phyloP scores from a whole-genome alignment of 257 asterid genomes.

The Jacaranda copaia region DNA sequence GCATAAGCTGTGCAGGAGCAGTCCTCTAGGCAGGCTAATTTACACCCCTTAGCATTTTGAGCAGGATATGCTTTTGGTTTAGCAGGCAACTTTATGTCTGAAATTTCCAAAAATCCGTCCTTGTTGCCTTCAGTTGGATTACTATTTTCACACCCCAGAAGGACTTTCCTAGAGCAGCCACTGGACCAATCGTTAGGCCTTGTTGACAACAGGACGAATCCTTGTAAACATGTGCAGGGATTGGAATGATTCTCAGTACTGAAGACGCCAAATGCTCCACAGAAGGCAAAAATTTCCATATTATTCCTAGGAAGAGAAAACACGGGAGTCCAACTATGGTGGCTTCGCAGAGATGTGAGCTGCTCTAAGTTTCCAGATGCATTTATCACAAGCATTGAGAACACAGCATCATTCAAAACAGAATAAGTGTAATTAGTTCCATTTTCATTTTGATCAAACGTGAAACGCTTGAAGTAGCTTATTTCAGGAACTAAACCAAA shows the following conservation, averaged over 20 bases:
- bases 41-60: slow-evolving; percentile 30
- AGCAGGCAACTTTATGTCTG: slow-evolving; percentile 34
- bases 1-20: slow-evolving; percentile 52
- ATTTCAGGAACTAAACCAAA: slow-evolving; percentile 42
- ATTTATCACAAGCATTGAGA: slow-evolving; percentile 41
- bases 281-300: slow-evolving; percentile 25
- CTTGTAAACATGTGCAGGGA: slow-evolving; percentile 45
- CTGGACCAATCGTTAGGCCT: neutral
- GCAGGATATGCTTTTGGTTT: slow-evolving; percentile 1
- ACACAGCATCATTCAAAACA: neutral
- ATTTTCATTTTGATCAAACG: neutral
- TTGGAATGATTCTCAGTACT: neutral
- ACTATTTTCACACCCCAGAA: slow-evolving; percentile 38
- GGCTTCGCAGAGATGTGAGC: neutral
- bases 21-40: slow-evolving; percentile 35
- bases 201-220: slow-evolving; percentile 33
- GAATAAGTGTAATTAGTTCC: slow-evolving; percentile 39
- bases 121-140: slow-evolving; percentile 13
- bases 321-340: slow-evolving; percentile 16
- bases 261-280: slow-evolving; percentile 47
- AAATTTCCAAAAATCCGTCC: slow-evolving; percentile 33
- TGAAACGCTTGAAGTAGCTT: slow-evolving; percentile 29
- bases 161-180: slow-evolving; percentile 43
- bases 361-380: slow-evolving; percentile 41
- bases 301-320: slow-evolving; percentile 16